Evolutionary conservation across 495 filamentous ascomycete genomes (phyloP).

Genomic region (Aspergillus sclerotioniger): DNA sequence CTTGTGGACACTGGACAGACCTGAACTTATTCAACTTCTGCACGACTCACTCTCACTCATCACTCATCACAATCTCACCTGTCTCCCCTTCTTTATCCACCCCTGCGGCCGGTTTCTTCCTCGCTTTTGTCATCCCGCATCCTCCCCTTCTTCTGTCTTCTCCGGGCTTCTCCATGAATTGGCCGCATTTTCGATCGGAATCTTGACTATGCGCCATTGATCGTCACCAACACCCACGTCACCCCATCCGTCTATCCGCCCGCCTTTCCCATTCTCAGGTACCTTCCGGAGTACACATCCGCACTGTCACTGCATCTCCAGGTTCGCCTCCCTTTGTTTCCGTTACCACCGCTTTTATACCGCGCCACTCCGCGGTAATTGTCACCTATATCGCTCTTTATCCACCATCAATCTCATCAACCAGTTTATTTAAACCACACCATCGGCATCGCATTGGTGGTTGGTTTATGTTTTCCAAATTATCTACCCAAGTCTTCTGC

Average conservation of each 20-base stretch:
- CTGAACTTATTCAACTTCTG: background rate
- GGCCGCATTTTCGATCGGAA: slow-evolving; percentile 5
- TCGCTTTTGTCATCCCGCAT: slow-evolving; percentile 7
- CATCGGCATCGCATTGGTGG: background rate
- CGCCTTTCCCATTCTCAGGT: background rate
- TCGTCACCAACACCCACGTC: slow-evolving; percentile 13
- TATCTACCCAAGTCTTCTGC: slow-evolving; percentile 5
- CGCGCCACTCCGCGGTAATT: background rate
- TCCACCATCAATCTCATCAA: background rate
- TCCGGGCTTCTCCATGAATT: slow-evolving; percentile 9
- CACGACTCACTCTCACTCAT: slow-evolving; percentile 1
- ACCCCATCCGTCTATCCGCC: slow-evolving; percentile 6
- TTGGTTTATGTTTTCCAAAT: slow-evolving; percentile 17
- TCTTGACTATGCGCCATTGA: slow-evolving; percentile 9
- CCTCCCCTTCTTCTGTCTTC: slow-evolving; percentile 23
- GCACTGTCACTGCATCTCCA: background rate
- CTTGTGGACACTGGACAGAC: background rate
- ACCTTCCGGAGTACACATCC: background rate
- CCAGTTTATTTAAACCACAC: too few species aligned
- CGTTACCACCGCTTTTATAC: slow-evolving; percentile 6
- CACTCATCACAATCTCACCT: background rate
- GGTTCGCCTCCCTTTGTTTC: background rate
- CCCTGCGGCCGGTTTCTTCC: slow-evolving; percentile 2
- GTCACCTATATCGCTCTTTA: background rate
- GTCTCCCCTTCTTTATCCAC: background rate